A percentile compares a stretch with the other conserved stretches of the same genome.
These are phyloP conservation scores for Begonia loranthoides DNA, from an alignment of 306 rosid species.

Conservation along the genomic window DNA sequence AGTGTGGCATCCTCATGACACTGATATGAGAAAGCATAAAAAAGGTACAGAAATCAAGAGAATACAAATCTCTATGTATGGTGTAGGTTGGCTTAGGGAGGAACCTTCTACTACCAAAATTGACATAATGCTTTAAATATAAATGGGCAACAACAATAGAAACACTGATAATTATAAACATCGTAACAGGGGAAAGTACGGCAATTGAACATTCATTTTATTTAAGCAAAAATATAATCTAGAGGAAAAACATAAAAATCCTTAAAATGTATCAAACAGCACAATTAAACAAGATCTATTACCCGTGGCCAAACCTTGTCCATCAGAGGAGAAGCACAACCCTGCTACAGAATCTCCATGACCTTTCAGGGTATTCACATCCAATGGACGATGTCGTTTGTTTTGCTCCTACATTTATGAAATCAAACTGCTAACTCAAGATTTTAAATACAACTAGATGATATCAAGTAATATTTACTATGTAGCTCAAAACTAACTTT, in stretches of 20 bases:
- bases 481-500: neutral
- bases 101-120: no score
- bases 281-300: constrained; percentile 7
- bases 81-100: no score
- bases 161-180: no score
- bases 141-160: no score
- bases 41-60: no score
- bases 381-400: constrained; percentile 91
- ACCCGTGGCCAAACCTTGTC: constrained; percentile 73
- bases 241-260: neutral
- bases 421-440: constrained; percentile 9
- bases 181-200: no score
- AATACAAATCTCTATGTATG: no score
- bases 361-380: constrained; percentile 94
- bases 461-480: neutral
- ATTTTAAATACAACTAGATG: neutral
- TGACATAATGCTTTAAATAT: no score
- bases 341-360: constrained; percentile 86
- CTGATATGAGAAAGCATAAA: no score
- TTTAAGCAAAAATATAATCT: no score
- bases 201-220: no score
- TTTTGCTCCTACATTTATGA: constrained; percentile 55
- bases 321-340: constrained; percentile 68
- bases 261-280: neutral
- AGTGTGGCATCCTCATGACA: no score